Conservation (phyloP, 441 rosid genomes). For the Euphorbia schlechtendalii region DNA sequence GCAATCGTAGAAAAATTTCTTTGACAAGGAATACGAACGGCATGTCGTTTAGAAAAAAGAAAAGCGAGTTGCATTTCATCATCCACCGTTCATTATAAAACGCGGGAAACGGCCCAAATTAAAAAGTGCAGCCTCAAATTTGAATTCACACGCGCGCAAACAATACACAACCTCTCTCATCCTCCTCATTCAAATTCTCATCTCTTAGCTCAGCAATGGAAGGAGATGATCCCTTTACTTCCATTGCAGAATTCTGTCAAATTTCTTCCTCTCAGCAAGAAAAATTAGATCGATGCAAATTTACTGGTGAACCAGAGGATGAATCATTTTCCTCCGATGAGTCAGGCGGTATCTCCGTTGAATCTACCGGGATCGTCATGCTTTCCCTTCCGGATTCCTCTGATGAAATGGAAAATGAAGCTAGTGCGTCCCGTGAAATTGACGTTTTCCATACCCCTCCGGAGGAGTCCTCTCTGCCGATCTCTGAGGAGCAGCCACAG, state of each 20-base stretch:
- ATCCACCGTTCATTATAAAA: background rate
- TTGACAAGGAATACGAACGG: background rate
- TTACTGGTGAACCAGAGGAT: slow-evolving; percentile 19
- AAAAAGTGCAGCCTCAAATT: background rate
- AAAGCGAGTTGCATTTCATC: background rate
- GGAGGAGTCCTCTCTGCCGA: slow-evolving; percentile 16
- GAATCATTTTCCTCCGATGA: slow-evolving; percentile 5
- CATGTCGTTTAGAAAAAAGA: background rate
- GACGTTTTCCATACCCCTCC: slow-evolving; percentile 38
- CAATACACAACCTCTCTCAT: background rate
- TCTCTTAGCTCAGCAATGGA: background rate
- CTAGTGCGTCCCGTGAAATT: slow-evolving; percentile 13
- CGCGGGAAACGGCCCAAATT: slow-evolving; percentile 12
- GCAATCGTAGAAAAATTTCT: no score
- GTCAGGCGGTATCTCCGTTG: slow-evolving; percentile 13
- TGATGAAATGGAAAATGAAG: background rate
- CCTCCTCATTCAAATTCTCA: background rate
- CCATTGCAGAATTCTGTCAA: slow-evolving; percentile 19
- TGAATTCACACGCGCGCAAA: background rate
- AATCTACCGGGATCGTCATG: slow-evolving; percentile 26
- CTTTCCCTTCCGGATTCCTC: slow-evolving; percentile 29
- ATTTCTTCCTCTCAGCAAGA: slow-evolving; percentile 29
- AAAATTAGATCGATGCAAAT: slow-evolving; percentile 16
- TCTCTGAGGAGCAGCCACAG: slow-evolving; percentile 13
- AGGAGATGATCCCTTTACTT: slow-evolving; percentile 24